These are phyloP conservation scores for Parascedosporium putredinis DNA, from an alignment of 2,329 filamentous ascomycete species.

Conservation along the genomic window DNA sequence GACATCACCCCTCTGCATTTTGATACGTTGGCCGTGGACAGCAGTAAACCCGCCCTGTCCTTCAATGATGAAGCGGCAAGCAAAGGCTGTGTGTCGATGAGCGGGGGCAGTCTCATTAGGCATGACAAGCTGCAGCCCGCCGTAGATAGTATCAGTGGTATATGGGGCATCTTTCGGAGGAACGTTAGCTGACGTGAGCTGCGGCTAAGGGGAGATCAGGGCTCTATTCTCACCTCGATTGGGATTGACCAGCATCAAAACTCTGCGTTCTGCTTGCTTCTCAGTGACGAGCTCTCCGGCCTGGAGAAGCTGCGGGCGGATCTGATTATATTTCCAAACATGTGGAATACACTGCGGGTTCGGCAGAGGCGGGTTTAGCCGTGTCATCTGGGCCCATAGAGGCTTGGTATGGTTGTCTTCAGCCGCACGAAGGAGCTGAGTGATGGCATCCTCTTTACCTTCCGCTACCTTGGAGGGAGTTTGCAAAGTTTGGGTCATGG, in stretches of 20 bases:
- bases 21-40: constrained; percentile 36
- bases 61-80: constrained; percentile 45
- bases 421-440: neutral
- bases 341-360: neutral
- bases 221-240: constrained; percentile 14
- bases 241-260: constrained; percentile 27
- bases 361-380: neutral
- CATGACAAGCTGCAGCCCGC: constrained; percentile 42
- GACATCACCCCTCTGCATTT: constrained; percentile 40
- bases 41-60: constrained; percentile 43
- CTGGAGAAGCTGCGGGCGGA: constrained; percentile 21
- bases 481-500: neutral
- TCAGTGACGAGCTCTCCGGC: constrained; percentile 22
- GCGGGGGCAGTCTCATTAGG: constrained; percentile 41
- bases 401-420: neutral
- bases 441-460: neutral
- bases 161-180: constrained; percentile 32
- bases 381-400: constrained; percentile 3
- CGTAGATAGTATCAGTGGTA: constrained; percentile 45
- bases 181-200: neutral
- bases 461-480: neutral
- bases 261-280: constrained; percentile 25
- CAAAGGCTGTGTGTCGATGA: constrained; percentile 43
- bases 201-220: neutral
- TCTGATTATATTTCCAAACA: constrained; percentile 12